A percentile compares a stretch with the other conserved stretches of the same genome.
phyloP scores from a whole-genome alignment of 768 basidiomycete species.

The Boletus rubropictus region DNA sequence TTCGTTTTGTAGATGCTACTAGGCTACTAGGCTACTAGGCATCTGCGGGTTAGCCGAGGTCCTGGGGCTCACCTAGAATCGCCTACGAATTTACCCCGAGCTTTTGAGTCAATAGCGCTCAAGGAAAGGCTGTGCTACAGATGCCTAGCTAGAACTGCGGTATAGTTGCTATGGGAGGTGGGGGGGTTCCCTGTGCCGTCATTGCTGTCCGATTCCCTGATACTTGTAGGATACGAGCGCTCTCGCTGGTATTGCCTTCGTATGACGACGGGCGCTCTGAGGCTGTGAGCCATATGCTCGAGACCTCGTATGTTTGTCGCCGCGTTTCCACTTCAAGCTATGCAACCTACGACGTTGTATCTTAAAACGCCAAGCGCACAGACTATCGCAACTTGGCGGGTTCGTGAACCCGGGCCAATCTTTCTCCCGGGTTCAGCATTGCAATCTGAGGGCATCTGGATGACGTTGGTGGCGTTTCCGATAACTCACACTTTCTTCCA shows the following conservation, averaged over 20 bases:
- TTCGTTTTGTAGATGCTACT: no score
- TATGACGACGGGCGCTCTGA: not conserved
- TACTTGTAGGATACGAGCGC: not conserved
- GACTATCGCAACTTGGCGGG: not conserved
- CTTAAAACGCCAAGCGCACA: conserved; percentile 15
- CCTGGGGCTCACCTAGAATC: no score
- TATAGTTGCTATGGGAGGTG: not conserved
- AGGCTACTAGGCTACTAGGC: no score
- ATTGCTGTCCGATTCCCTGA: not conserved
- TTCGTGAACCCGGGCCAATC: not conserved
- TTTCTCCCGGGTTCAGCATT: not conserved
- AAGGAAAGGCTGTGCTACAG: no score
- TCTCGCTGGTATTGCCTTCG: not conserved
- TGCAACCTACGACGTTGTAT: not conserved
- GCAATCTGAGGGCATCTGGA: not conserved
- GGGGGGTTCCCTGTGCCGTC: not conserved
- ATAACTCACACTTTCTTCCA: not conserved
- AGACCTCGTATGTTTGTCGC: not conserved
- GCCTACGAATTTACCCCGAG: no score
- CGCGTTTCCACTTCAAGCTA: not conserved
- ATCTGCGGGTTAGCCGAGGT: no score
- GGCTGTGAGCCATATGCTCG: not conserved
- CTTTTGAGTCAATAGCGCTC: no score
- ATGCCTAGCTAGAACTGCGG: conserved; percentile 20
- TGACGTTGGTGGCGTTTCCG: not conserved